Evolutionary conservation across 345 rosid genomes (phyloP), one percentile per base, ranked within the genome.

Genomic region (Aquilaria malaccensis): DNA sequence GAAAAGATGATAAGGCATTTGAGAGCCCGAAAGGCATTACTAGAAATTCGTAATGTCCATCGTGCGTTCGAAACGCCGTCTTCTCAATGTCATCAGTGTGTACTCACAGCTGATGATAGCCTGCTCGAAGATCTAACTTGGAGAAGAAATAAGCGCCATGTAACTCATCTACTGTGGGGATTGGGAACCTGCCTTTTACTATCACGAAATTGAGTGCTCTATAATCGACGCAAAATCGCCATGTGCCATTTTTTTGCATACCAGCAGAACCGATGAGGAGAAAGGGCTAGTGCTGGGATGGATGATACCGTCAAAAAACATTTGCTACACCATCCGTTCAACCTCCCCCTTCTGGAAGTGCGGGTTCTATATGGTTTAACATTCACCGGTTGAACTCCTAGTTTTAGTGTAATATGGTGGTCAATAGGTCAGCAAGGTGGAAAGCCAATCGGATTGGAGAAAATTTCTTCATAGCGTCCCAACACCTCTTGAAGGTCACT

Each of bases 191-290:
- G 2, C 1, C 55, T n/a, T n/a, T 13, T 2, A 51, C 22, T 2
- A 1, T 51, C 9, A 51, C 22, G 22, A 14, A 2, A n/a, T 51
- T 51, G 2, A 51, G 22, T 13, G 61, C 68, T 12, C 54, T 6
- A 46, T 64, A 64, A 13, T 63, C 51, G 5, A 22, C 14, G 22
- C 22, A 22, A 22, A 22, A 22, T 22, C 22, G 22, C 22, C 22
- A 51, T 13, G 56, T 12, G 11, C 49, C 32, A 11, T 64, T 59
- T 55, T 64, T 64, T 15, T 64, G 54, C 14, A 54, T 30, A 55
- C 46, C 7, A 64, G 13, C 0, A 64, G 29, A 30, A 55, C 45
- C 10, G 2, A 48, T 3, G 58, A 62, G 6, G 56, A 65, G 22
- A 56, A 65, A 2, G 45, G 68, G 12, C 68, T 56, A 0, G 31